phyloP scores from a whole-genome alignment of 2,329 filamentous ascomycete species.

The Nemania sp. region DNA sequence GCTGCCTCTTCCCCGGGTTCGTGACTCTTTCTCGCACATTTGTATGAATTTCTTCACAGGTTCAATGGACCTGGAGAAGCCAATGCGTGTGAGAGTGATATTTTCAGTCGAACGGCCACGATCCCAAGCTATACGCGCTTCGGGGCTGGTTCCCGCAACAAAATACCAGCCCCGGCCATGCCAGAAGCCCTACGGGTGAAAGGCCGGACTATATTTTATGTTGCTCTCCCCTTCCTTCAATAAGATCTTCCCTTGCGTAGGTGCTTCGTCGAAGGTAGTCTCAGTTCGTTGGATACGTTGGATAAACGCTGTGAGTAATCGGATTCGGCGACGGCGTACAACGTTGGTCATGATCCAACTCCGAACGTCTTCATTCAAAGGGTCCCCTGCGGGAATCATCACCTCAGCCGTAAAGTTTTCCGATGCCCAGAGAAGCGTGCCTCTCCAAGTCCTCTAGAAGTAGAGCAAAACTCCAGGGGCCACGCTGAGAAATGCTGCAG shows the following conservation, averaged over 20 bases:
- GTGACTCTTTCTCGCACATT: constrained; percentile 51
- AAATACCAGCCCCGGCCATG: constrained; percentile 51
- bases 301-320: constrained; percentile 50
- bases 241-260: too few species aligned
- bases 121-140: too few species aligned
- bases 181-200: too few species aligned
- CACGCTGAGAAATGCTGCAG: constrained; percentile 49
- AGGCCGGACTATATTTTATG: too few species aligned
- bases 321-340: constrained; percentile 43
- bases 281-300: constrained; percentile 52
- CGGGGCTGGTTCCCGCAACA: constrained; percentile 48
- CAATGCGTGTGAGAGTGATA: too few species aligned
- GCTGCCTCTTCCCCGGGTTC: constrained; percentile 52
- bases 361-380: constrained; percentile 49
- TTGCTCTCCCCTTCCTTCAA: too few species aligned
- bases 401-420: constrained; percentile 50
- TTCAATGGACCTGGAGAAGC: constrained; percentile 53
- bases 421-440: constrained; percentile 46
- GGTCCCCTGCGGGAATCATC: constrained; percentile 48
- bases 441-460: constrained; percentile 41
- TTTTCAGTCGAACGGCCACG: too few species aligned
- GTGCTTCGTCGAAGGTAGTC: constrained; percentile 47
- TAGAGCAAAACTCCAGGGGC: constrained; percentile 46
- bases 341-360: constrained; percentile 49
- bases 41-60: constrained; percentile 52